Evolutionary conservation across 768 basidiomycete species (phyloP), one percentile per base, ranked within the genome.

Genomic region (Psilocybe subaeruginosa): DNA sequence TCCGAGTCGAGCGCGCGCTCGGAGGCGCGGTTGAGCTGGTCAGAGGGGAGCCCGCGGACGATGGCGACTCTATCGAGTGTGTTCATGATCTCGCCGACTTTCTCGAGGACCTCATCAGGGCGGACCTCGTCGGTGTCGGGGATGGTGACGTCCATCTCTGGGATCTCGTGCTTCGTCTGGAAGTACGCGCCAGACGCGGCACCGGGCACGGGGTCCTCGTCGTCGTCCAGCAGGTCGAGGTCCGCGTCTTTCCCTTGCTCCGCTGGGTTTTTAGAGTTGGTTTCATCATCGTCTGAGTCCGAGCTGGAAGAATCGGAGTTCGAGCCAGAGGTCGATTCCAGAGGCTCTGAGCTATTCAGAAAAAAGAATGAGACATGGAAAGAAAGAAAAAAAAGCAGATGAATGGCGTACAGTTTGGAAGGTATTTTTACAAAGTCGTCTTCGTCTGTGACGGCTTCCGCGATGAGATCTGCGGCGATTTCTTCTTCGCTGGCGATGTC

Each of bases 1-100:
- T 96, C 97, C 48, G 87, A 89, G 73, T 98, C 96, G 45, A 99
- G 80, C 43, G 92, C 86, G 35, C 80, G 80, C 63, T 86, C 84
- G 54, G 83, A 85, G 2, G 81, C 80, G 53, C 81, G 76, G 57
- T 72, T 65, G 8, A 52, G 29, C 33, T 31, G 54, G 16, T 78
- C 76, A 41, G 81, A 80, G 0, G 82, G 72, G 11, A 80, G 64
- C 23, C 92, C 94, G 62, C 80, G 86, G 49, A 97, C 79, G 56
- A 95, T 90, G 52, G 88, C 91, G 33, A 87, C 82, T 41, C 84
- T 57, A 4, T 29, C 47, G 17, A 45, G 85, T 64, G 86, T 87
- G 43, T 95, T 77, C 57, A 88, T 85, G 29, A 97, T 77, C 64
- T 92, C 88, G 55, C 94, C 94, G 2, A 93, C 86, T 69, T 80